phyloP scores from a whole-genome alignment of 495 filamentous ascomycete species.

The Friedmanniomyces simplex region DNA sequence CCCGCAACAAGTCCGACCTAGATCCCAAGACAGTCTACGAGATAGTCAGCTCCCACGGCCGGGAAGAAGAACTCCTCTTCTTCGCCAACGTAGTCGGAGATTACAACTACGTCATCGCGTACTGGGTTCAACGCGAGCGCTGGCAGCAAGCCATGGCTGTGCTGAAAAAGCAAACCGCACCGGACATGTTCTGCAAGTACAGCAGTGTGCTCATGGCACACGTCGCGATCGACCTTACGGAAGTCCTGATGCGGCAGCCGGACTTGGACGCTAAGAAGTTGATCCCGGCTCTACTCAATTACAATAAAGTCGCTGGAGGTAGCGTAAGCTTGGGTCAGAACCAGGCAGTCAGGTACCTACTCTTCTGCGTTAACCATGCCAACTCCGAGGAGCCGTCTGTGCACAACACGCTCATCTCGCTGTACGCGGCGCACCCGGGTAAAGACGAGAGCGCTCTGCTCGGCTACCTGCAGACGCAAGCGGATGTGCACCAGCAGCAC shows the following conservation, averaged over 20 bases:
- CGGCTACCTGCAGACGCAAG: conserved; percentile 70
- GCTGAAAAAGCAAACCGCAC: conserved; percentile 79
- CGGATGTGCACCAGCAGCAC: conserved; percentile 46
- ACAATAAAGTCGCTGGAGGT: conserved; percentile 57
- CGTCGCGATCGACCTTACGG: conserved; percentile 68
- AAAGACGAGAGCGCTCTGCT: conserved; percentile 75
- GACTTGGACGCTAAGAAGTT: conserved; percentile 80
- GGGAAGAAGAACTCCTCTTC: conserved; percentile 82
- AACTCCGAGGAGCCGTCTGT: conserved; percentile 77
- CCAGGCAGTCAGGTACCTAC: conserved; percentile 88
- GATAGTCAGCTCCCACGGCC: conserved; percentile 87
- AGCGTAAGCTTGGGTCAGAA: conserved; percentile 57
- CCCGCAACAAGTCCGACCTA: conserved; percentile 70
- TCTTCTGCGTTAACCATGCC: conserved; percentile 83
- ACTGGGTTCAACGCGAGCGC: conserved; percentile 93
- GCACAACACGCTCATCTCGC: conserved; percentile 93
- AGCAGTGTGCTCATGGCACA: conserved; percentile 93
- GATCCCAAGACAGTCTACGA: conserved; percentile 90
- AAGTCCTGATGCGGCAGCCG: conserved; percentile 85
- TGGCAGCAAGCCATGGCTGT: conserved; percentile 86
- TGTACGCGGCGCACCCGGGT: conserved; percentile 80
- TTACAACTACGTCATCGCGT: conserved; percentile 86
- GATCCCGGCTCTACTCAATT: conserved; percentile 86
- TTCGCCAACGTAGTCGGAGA: conserved; percentile 82
- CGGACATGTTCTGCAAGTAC: conserved; percentile 90